Base-by-base conservation (phyloP, 2,329 filamentous ascomycete genomes). In the Colletotrichum viniferum region DNA sequence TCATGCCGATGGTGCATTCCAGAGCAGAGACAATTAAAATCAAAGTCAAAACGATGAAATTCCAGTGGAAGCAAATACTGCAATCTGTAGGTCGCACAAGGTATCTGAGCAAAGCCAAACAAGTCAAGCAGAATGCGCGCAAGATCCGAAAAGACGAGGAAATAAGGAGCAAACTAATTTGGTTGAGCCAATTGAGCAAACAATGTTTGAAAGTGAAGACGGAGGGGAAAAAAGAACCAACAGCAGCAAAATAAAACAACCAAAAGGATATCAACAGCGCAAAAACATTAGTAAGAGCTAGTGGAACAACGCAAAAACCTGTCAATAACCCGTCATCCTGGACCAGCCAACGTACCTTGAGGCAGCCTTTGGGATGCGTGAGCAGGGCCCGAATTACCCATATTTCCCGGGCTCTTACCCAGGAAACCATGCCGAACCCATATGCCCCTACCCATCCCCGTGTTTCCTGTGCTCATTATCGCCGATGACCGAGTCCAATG, bases 21-120 rank as follows among this genome's bases (percentile, higher is more conserved):
- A 60, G n/a, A 52, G 61, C 28, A 68, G 62, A 72, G 66, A 65
- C 58, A 70, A 56, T 30, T 52, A 43, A 48, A 73, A 43, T 56
- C 68, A 60, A 61, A 72, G 24, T 65, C 60, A 48, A 71, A 30
- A 73, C 8, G 48, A 71, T 30, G 24, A 62, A 73, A 73, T 74
- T 61, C 76, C 61, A 76, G 38, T 52, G 32, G 26, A 68, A 69
- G 68, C 69, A 78, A 77, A 76, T 73, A 77, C 65, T 73, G 74
- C 79, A 84, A 80, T 85, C 81, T 84, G 83, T 89, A 88, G 89
- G 88, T 90, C 86, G 88, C 90, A 90, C 89, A 90, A 90, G 88
- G 89, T 90, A 90, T 90, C 87, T 88, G 87, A 79, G 77, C 77
- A 71, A 80, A 78, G 76, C 75, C 77, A 76, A 74, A 70, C 68